Base-by-base conservation (phyloP, 2,329 filamentous ascomycete genomes). In the Magnaporthiopsis incrustans region DNA sequence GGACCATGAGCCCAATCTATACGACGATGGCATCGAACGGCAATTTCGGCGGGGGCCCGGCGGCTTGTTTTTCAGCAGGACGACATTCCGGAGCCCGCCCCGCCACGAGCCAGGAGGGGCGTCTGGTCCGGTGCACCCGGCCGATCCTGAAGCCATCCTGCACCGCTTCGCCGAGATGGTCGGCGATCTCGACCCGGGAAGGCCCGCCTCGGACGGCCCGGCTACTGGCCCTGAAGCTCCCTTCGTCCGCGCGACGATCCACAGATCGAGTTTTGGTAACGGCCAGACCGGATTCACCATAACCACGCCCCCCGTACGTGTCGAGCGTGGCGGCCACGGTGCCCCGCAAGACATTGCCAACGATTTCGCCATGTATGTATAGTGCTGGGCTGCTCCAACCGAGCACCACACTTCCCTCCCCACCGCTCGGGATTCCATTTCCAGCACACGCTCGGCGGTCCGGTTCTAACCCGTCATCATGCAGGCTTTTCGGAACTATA, bases 11-110 rank as follows among this genome's bases (percentile, higher is more conserved):
- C 84, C 83, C 2, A 85, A 87, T 65, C 83, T 83, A 1, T 84
- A 85, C 18, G 84, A 86, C 68, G 81, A 76, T 32, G 82, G 87
- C 68, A 83, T 87, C 65, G 82, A 85, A 30, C 80, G 86, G 33
- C 77, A 81, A 53, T 60, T 79, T n/a, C 66, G 70, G 26, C 69
- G 67, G 32, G 78, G 76, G 0, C 76, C 77, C 2, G 73, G 77
- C 53, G 77, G 78, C 11, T 75, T 82, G 66, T 73, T 74, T 59
- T 75, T 77, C 63, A 74, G 74, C 33, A 77, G 75, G 35, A 74
- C 73, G 25, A 73, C 76, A 33, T 72, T 50, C 64, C 65, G 59
- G 5, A 63, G 57, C 33, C 65, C 65, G 4, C 57, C 61, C n/a
- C 30, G 60, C 33, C 61, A 56, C 33, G 56, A 62, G 59, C 57